Conservation (phyloP, 2,329 filamentous ascomycete species). For the Apiospora aurea region DNA sequence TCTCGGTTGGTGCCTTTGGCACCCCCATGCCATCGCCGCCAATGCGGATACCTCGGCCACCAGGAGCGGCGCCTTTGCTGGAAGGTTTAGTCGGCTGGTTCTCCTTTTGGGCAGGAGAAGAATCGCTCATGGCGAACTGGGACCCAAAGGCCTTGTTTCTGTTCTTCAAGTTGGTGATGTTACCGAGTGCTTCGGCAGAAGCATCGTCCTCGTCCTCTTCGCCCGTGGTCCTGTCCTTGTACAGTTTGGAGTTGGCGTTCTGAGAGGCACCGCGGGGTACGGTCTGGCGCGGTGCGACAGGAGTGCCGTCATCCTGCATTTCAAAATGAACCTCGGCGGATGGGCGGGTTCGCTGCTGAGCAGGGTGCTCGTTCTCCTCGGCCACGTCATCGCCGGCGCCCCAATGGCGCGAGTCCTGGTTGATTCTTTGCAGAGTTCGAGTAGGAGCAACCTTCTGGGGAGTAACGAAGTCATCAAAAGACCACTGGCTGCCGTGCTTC, state of each 20-base stretch:
- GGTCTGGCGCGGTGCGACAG: slow-evolving; percentile 48
- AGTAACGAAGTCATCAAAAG: slow-evolving; percentile 86
- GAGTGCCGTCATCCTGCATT: slow-evolving; percentile 75
- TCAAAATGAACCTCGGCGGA: slow-evolving; percentile 87
- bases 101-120: slow-evolving; percentile 63
- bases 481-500: slow-evolving; percentile 79
- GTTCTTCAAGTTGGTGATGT: slow-evolving; percentile 76
- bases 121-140: slow-evolving; percentile 79
- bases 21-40: slow-evolving; percentile 72
- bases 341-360: slow-evolving; percentile 73
- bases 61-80: slow-evolving; percentile 35
- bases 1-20: slow-evolving; percentile 59
- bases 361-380: slow-evolving; percentile 65
- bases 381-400: slow-evolving; percentile 70
- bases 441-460: slow-evolving; percentile 74
- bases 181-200: slow-evolving; percentile 59
- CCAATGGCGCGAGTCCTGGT: slow-evolving; percentile 80
- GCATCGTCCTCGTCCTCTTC: slow-evolving; percentile 53
- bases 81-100: slow-evolving; percentile 46
- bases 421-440: slow-evolving; percentile 59
- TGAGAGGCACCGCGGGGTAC: slow-evolving; percentile 59
- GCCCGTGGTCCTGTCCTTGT: slow-evolving; percentile 78
- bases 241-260: slow-evolving; percentile 75
- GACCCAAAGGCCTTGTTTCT: slow-evolving; percentile 78
- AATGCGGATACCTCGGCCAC: slow-evolving; percentile 53